Evolutionary conservation across 2,329 filamentous ascomycete genomes (phyloP).

Genomic region (Dothistroma pini): DNA sequence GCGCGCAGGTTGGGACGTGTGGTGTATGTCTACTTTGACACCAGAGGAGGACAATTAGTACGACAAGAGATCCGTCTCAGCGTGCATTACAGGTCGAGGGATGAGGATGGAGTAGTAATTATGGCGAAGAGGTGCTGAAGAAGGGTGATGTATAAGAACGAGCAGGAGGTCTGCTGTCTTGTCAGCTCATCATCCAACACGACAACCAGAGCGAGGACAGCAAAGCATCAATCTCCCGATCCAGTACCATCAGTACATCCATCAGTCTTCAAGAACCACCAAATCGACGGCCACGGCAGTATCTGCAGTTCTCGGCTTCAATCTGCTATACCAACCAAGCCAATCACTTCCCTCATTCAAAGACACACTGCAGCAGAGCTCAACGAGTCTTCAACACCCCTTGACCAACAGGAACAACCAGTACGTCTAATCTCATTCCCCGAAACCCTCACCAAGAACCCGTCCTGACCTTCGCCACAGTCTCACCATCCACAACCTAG

Average conservation of each 20-base stretch:
- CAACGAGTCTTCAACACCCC: not conserved
- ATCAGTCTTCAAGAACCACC: not conserved
- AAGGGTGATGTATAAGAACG: conserved; percentile 8
- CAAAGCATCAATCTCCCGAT: not conserved
- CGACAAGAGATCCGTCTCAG: conserved; percentile 17
- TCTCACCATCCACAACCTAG: not conserved
- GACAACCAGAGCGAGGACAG: not conserved
- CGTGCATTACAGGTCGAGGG: conserved; percentile 10
- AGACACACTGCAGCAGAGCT: not conserved
- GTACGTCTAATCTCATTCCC: not conserved
- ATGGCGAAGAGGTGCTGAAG: not conserved
- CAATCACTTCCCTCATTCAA: not conserved
- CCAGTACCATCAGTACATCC: not conserved
- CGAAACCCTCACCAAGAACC: not conserved
- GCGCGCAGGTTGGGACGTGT: not conserved
- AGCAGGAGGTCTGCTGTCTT: not conserved
- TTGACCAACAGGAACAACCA: not conserved
- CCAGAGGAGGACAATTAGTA: conserved; percentile 18
- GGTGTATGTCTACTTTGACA: conserved; percentile 12
- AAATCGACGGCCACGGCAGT: not conserved
- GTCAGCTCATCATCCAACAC: not conserved
- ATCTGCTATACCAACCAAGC: not conserved
- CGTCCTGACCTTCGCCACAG: not conserved
- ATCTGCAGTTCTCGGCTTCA: not conserved
- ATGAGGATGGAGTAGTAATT: not conserved